phyloP scores from a whole-genome alignment of 2,329 filamentous ascomycete genomes.

The Xylaria sp. region DNA sequence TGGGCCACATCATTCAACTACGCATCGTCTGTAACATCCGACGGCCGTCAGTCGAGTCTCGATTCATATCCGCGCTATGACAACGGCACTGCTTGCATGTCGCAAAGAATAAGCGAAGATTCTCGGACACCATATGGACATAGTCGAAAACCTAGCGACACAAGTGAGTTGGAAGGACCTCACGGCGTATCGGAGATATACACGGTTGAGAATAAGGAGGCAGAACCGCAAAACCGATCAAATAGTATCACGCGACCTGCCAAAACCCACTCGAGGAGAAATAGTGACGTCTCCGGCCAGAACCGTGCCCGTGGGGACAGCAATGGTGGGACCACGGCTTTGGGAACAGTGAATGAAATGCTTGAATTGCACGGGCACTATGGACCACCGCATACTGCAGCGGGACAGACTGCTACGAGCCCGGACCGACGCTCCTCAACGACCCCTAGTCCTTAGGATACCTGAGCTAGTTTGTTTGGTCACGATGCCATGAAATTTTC shows the following conservation, averaged over 20 bases:
- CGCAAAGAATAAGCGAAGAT: slow-evolving; percentile 46
- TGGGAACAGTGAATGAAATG: slow-evolving; percentile 55
- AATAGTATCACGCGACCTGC: slow-evolving; percentile 37
- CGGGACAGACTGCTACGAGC: slow-evolving; percentile 54
- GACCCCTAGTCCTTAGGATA: slow-evolving; percentile 1
- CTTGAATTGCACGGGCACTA: slow-evolving; percentile 60
- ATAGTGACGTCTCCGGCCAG: slow-evolving; percentile 39
- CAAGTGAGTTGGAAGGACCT: slow-evolving; percentile 53
- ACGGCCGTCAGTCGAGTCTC: slow-evolving; percentile 45
- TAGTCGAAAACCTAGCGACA: slow-evolving; percentile 55
- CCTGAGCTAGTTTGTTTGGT: neutral
- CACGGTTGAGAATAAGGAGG: slow-evolving; percentile 42
- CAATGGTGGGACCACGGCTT: slow-evolving; percentile 37
- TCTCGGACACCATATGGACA: slow-evolving; percentile 43
- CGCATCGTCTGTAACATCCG: slow-evolving; percentile 36
- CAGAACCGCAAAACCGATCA: slow-evolving; percentile 53
- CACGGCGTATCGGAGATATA: slow-evolving; percentile 54
- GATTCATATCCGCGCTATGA: slow-evolving; percentile 40
- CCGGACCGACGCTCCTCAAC: slow-evolving; percentile 29
- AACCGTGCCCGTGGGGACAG: slow-evolving; percentile 31
- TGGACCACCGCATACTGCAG: slow-evolving; percentile 53
- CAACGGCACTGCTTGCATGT: slow-evolving; percentile 41
- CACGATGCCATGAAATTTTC: slow-evolving; percentile 9
- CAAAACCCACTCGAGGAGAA: slow-evolving; percentile 35
- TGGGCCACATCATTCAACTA: slow-evolving; percentile 39